Percentiles rank a stretch among this genome's conserved stretches.
Evolutionary conservation across 2,329 filamentous ascomycete genomes (phyloP).

Genomic region (Alternaria gaisen): DNA sequence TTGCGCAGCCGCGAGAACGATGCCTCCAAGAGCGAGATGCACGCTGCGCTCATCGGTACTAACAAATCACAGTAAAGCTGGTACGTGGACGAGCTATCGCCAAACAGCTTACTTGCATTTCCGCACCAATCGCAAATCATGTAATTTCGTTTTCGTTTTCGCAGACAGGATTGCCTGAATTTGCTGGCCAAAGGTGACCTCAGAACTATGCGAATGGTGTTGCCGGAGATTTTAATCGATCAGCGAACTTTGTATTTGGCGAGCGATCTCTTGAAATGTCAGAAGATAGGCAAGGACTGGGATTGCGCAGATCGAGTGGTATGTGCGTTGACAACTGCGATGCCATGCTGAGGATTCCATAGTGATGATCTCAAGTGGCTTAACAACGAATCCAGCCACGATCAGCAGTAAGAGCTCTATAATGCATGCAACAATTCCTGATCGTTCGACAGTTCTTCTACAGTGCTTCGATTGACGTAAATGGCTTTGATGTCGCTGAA

Average conservation of each 20-base stretch:
- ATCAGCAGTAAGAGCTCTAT: slow-evolving; percentile 2
- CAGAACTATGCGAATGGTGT: not conserved
- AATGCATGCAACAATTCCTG: slow-evolving; percentile 7
- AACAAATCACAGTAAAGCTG: slow-evolving; percentile 4
- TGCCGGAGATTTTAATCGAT: slow-evolving; percentile 5
- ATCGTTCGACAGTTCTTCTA: slow-evolving; percentile 19
- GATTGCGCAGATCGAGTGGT: slow-evolving; percentile 6
- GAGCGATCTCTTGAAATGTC: not conserved
- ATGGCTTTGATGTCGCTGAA: slow-evolving; percentile 19
- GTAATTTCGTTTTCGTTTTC: not conserved
- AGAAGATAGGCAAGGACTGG: slow-evolving; percentile 1
- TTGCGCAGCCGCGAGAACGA: slow-evolving; percentile 5
- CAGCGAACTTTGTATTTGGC: not conserved
- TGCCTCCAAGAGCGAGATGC: not conserved
- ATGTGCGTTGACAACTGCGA: not conserved
- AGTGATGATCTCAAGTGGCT: slow-evolving; percentile 6
- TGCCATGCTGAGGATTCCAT: not conserved
- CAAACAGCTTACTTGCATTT: not conserved
- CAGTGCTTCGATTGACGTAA: slow-evolving; percentile 35
- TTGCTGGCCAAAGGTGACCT: not conserved
- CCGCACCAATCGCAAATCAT: slow-evolving; percentile 1
- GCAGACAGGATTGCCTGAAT: not conserved
- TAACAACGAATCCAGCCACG: slow-evolving; percentile 6
- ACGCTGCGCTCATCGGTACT: not conserved
- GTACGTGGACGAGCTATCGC: not conserved